Percentiles rank a stretch among this genome's conserved stretches.
Evolutionary conservation across 129 eudicot genomes (phyloP).

Genomic region (Flaveria linearis): DNA sequence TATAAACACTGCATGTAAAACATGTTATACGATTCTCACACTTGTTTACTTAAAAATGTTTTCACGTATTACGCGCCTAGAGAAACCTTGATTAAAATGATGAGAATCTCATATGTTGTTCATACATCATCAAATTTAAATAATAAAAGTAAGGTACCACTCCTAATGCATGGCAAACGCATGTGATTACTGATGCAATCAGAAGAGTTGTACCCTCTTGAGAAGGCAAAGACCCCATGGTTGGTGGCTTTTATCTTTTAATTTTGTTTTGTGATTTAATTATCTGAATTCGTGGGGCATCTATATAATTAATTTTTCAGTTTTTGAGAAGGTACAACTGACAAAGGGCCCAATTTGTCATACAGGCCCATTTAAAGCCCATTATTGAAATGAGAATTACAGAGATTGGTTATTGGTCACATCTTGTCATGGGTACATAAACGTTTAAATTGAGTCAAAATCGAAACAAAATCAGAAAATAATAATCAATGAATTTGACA

Average conservation of each 20-base stretch:
- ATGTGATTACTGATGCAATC: constrained; percentile 32
- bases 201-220: constrained; percentile 33
- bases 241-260: constrained; percentile 25
- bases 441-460: neutral
- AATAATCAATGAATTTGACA: neutral
- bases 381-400: constrained; percentile 14
- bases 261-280: constrained; percentile 27
- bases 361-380: constrained; percentile 32
- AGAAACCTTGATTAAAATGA: neutral
- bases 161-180: constrained; percentile 21
- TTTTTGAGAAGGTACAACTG: neutral
- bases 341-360: constrained; percentile 31
- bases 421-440: neutral
- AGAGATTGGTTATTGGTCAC: neutral
- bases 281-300: constrained; percentile 25
- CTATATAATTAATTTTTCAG: constrained; percentile 7
- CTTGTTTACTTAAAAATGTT: too few species aligned
- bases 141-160: constrained; percentile 20
- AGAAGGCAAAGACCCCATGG: constrained; percentile 24
- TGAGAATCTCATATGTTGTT: neutral
- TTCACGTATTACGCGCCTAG: too few species aligned
- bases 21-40: too few species aligned
- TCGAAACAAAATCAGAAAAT: neutral
- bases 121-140: neutral
- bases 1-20: too few species aligned